Evolutionary conservation across 2,329 filamentous ascomycete species (phyloP), one percentile per base, ranked within the genome.

Genomic region (Bipolaris gigantea): DNA sequence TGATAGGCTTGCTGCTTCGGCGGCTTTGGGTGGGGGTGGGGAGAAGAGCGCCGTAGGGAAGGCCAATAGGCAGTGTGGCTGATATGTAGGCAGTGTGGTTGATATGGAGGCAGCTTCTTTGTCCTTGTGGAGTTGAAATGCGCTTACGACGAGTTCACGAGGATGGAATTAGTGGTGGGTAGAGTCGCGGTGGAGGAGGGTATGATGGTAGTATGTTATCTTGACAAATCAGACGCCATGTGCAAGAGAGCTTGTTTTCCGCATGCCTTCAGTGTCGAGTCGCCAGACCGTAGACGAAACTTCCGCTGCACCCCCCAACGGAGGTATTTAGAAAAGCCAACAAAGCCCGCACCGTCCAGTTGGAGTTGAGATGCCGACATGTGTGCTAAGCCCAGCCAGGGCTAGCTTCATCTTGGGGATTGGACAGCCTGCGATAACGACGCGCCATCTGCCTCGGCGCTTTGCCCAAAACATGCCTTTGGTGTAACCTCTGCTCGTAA

Each of bases 391-490:
- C 57, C 48, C n/a, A 23, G 27, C 5, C 9, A 30, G 16, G 33
- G 8, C n/a, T 53, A 49, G 42, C 6, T n/a, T 36, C n/a, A 46
- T 32, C 16, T 30, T 33, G 16, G 10, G 25, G 27, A 23, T 48
- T 50, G 59, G 44, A 48, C 27, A 42, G 46, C 19, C 50, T 52
- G 38, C 48, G 60, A 65, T 63, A 63, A 63, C 57, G 23, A 45
- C 48, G 36, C 32, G 47, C 36, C 42, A 13, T 52, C 45, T 57
- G 21, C 62, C 49, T 65, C 55, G 60, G 50, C 45, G 39, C 41
- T 18, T 23, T 34, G 32, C 27, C 5, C 18, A 25, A 33, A 57
- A 45, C 36, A 50, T 30, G 10, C 2, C 35, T 18, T 49, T 21
- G 23, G 23, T 48, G 23, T 38, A 48, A 48, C 38, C 38, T 45